Conservation (phyloP, 768 basidiomycete species). For the Tricholoma matsutake region DNA sequence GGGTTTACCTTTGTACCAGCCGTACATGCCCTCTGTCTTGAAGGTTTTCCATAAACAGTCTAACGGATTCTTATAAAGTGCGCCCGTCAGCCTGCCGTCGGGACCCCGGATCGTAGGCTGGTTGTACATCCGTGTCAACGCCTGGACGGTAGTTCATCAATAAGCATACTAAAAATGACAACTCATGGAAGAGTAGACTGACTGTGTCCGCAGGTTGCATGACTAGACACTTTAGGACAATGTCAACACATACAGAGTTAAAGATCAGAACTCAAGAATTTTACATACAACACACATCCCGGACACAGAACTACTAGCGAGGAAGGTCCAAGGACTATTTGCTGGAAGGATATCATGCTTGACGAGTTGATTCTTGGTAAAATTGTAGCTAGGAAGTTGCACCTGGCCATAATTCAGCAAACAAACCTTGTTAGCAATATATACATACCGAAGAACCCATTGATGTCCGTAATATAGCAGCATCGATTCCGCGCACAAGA, state of each 20-base stretch:
- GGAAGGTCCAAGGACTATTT: constrained; percentile 82
- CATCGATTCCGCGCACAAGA: constrained; percentile 86
- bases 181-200: constrained; percentile 4
- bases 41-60: constrained; percentile 98
- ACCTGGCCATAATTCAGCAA: constrained; percentile 46
- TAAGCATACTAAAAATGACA: neutral
- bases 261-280: neutral
- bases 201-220: constrained; percentile 96
- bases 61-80: constrained; percentile 86
- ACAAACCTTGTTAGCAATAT: neutral
- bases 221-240: constrained; percentile 58
- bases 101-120: constrained; percentile 77
- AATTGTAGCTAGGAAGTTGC: constrained; percentile 94
- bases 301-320: constrained; percentile 85
- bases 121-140: constrained; percentile 94
- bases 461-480: constrained; percentile 88
- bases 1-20: constrained; percentile 88
- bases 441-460: constrained; percentile 82
- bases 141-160: constrained; percentile 38
- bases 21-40: constrained; percentile 81
- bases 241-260: neutral
- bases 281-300: constrained; percentile 85
- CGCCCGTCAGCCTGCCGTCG: constrained; percentile 69
- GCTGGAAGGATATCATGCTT: constrained; percentile 64
- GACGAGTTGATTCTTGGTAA: constrained; percentile 81